phyloP scores from a whole-genome alignment of 345 rosid species.

The sweet orange (Citrus sinensis) region DNA sequence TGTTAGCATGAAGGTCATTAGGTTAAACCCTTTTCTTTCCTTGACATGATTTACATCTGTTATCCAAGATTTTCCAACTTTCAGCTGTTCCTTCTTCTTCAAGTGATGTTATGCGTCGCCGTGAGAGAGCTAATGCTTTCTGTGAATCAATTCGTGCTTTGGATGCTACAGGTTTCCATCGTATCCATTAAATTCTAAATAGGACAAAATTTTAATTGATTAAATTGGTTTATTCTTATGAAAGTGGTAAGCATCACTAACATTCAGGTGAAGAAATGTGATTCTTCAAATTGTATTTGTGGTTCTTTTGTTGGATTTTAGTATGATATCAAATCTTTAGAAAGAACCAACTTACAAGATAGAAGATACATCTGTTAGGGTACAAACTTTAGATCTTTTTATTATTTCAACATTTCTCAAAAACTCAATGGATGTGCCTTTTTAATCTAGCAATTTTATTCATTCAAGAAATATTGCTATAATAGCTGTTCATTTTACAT shows the following conservation, averaged over 20 bases:
- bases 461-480: neutral
- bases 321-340: neutral
- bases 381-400: neutral
- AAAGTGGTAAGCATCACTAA: neutral
- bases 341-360: neutral
- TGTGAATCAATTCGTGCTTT: conserved; percentile 95
- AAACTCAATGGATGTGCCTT: neutral
- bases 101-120: conserved; percentile 61
- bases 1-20: neutral
- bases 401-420: neutral
- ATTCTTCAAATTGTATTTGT: neutral
- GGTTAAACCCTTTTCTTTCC: conserved; percentile 27
- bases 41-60: conserved; percentile 58
- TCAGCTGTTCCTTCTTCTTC: conserved; percentile 58
- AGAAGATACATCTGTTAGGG: neutral
- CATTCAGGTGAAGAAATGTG: neutral
- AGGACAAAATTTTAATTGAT: neutral
- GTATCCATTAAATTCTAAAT: neutral
- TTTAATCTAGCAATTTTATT: neutral
- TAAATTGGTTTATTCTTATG: neutral
- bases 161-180: conserved; percentile 82
- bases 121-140: conserved; percentile 83
- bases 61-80: conserved; percentile 86
- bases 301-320: neutral
- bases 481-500: neutral